These are phyloP conservation scores for Pittosporum tobira DNA, from an alignment of 129 eudicot genomes.

Conservation along the genomic window DNA sequence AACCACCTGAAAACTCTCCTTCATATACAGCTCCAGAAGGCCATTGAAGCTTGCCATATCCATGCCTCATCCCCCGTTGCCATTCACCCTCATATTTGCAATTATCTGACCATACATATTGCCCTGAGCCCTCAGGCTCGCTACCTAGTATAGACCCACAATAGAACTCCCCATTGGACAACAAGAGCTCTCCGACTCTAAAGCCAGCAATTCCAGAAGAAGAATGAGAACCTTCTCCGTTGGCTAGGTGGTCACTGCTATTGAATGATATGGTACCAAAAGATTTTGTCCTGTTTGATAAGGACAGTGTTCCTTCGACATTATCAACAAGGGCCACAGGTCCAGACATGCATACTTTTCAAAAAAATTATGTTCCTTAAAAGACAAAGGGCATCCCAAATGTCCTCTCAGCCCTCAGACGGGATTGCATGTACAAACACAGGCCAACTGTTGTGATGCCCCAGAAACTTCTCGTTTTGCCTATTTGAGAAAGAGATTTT, in stretches of 20 bases:
- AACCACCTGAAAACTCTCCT: constrained; percentile 89
- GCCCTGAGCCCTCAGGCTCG: constrained; percentile 78
- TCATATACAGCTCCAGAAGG: constrained; percentile 74
- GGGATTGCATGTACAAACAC: not conserved
- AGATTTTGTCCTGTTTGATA: constrained; percentile 55
- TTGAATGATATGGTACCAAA: constrained; percentile 33
- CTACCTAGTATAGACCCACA: constrained; percentile 59
- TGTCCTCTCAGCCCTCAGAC: not conserved
- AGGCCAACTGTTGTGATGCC: not conserved
- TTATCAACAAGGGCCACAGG: constrained; percentile 46
- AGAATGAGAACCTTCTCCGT: constrained; percentile 42
- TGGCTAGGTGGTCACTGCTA: constrained; percentile 22
- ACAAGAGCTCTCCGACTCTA: constrained; percentile 49
- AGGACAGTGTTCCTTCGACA: constrained; percentile 29
- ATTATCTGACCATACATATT: constrained; percentile 66
- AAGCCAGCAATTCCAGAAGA: constrained; percentile 43
- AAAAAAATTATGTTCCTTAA: constrained; percentile 22
- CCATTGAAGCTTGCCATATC: constrained; percentile 67
- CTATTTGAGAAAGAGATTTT: not conserved
- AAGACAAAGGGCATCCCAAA: not conserved
- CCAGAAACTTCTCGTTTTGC: not conserved
- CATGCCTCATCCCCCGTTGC: constrained; percentile 71
- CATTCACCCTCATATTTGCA: constrained; percentile 82
- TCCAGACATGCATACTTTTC: constrained; percentile 84
- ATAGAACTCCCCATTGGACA: constrained; percentile 66